Evolutionary conservation across 768 basidiomycete genomes (phyloP), one percentile per base, ranked within the genome.

Genomic region (Auriscalpium microsporum): DNA sequence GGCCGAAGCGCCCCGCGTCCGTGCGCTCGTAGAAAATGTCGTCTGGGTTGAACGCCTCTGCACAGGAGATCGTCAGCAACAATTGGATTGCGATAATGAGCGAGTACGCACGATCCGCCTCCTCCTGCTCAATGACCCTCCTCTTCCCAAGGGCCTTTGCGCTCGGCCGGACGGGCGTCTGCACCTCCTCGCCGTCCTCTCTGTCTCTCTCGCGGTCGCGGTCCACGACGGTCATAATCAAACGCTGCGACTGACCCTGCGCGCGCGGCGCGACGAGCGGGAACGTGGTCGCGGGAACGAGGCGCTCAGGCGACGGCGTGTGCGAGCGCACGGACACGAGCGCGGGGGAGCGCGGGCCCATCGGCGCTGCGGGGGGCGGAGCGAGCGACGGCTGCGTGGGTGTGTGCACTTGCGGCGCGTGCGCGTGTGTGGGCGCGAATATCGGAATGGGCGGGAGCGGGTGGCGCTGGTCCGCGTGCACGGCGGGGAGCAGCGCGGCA

Each of bases 111-210:
- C 80, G 71, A 37, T 80, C 79, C 28, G 68, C 56, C 9, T 73
- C 74, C 49, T 81, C 79, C 38, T 69, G 67, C 45, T 80, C 81
- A 9, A 83, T 69, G 14, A 84, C 80, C 62, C 74, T 78, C 61
- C 89, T 78, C 72, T 95, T 96, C 16, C 93, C 93, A 2, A 94
- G 77, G 4, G 93, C 91, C 67, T 94, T 96, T 37, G 80, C 86
- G 66, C 90, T 93, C 0, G 89, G 93, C 59, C 77, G 76, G 10
- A 75, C 63, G n/a, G 78, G 80, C 13, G 72, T 68, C 49, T 53
- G 58, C 13, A 64, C 52, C 4, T 73, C 65, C 6, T 68, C 71
- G 28, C 28, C 7, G 28, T 28, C 28, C 28, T 28, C 28, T 28
- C 28, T 28, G 14, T 75, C 73, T 6, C 56, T 64, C 14, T 62